Percentiles rank a stretch among this genome's conserved stretches.
Conservation (phyloP, 768 basidiomycete species). For the Rhizopogon vinicolor region DNA sequence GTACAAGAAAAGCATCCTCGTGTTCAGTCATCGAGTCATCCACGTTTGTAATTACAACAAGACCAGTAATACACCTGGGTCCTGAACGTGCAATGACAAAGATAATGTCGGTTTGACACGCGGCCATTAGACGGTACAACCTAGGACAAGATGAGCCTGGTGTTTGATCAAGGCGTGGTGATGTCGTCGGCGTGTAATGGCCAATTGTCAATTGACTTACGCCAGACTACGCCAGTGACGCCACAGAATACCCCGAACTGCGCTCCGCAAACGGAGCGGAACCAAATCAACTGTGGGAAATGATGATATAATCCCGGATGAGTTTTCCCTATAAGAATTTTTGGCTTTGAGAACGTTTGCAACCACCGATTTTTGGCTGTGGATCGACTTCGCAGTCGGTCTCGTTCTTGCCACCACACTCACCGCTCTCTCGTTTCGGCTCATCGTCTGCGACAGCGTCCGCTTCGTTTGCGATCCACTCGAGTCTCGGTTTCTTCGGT, state of each 20-base stretch:
- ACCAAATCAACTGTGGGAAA: constrained; percentile 18
- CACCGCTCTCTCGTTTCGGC: constrained; percentile 24
- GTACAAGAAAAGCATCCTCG: neutral
- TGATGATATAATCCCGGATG: constrained; percentile 17
- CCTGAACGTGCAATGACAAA: neutral
- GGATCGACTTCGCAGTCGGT: constrained; percentile 47
- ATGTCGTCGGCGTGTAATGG: neutral
- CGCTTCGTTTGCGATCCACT: constrained; percentile 35
- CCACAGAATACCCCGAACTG: neutral
- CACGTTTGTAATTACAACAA: neutral
- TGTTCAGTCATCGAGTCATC: neutral
- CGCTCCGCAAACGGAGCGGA: constrained; percentile 2
- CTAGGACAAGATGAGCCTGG: too few relatives aligned
- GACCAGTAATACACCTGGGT: too few relatives aligned
- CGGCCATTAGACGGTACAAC: neutral
- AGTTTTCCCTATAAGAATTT: constrained; percentile 23
- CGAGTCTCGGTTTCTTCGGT: constrained; percentile 26
- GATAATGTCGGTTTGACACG: neutral
- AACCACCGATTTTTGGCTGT: constrained; percentile 31
- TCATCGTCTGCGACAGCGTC: constrained; percentile 39
- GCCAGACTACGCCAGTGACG: too few relatives aligned
- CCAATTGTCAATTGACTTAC: too few relatives aligned
- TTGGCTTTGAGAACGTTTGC: constrained; percentile 15
- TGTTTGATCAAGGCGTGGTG: neutral
- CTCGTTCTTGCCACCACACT: constrained; percentile 31